A percentile compares a stretch with the other conserved stretches of the same genome.
Conservation (phyloP, 495 filamentous ascomycete species). For the Rostrohypoxylon terebratum region DNA sequence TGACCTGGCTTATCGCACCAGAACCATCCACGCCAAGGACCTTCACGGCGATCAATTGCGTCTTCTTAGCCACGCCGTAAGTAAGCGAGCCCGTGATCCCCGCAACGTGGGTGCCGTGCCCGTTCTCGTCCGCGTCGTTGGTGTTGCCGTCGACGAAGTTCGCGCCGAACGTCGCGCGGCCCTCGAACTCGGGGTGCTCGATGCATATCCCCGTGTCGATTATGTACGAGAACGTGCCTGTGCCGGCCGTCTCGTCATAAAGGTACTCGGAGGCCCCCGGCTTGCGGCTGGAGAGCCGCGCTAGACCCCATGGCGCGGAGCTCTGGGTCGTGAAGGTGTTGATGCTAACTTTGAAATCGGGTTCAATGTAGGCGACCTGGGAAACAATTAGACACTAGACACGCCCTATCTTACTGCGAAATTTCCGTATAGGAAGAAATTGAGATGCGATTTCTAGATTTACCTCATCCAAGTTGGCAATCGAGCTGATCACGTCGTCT, state of each 20-base stretch:
- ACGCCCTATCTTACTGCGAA: background rate
- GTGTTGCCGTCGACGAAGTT: conserved; percentile 53
- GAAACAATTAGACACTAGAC: conserved; percentile 7
- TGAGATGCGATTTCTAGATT: conserved; percentile 18
- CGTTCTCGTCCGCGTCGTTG: conserved; percentile 54
- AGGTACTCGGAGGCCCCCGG: conserved; percentile 51
- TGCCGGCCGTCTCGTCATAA: conserved; percentile 59
- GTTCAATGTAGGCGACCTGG: conserved; percentile 46
- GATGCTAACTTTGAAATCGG: conserved; percentile 41
- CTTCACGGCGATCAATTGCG: conserved; percentile 51
- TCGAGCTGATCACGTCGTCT: conserved; percentile 51
- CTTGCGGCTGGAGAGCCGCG: conserved; percentile 54
- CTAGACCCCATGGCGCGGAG: conserved; percentile 59
- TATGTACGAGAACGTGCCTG: conserved; percentile 59
- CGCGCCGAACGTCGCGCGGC: conserved; percentile 62
- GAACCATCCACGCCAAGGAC: conserved; percentile 55
- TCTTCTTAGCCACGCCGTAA: conserved; percentile 54
- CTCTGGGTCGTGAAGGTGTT: conserved; percentile 39
- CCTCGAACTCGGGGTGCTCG: conserved; percentile 63
- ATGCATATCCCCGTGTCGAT: conserved; percentile 63
- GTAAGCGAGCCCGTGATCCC: conserved; percentile 50
- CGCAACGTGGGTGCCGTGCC: conserved; percentile 55
- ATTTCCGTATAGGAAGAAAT: background rate
- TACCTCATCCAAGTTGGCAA: conserved; percentile 55
- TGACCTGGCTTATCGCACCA: conserved; percentile 57